phyloP scores from a whole-genome alignment of 495 filamentous ascomycete species.

The Talaromyces wortmannii region DNA sequence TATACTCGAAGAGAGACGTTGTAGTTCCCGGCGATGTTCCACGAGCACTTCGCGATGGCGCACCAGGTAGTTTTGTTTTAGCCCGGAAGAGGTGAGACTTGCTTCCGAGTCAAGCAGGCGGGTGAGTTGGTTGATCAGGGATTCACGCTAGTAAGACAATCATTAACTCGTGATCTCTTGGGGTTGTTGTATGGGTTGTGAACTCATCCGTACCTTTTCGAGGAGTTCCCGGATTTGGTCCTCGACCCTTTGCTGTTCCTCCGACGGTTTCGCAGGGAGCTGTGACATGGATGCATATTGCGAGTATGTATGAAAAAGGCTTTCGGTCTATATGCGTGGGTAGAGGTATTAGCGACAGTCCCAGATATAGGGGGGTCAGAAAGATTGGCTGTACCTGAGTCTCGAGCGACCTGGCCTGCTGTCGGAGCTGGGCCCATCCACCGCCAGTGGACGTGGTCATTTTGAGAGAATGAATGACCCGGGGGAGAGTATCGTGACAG shows the following conservation, averaged over 20 bases:
- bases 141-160: slow-evolving; percentile 57
- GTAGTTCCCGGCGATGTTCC: slow-evolving; percentile 79
- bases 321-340: slow-evolving; percentile 62
- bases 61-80: slow-evolving; percentile 90
- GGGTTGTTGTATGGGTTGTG: no score
- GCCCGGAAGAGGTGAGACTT: slow-evolving; percentile 77
- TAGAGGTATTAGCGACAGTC: neutral
- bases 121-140: slow-evolving; percentile 71
- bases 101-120: slow-evolving; percentile 93
- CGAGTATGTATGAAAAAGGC: slow-evolving; percentile 89
- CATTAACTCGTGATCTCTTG: neutral
- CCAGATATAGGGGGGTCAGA: neutral
- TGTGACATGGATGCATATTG: slow-evolving; percentile 81
- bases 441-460: slow-evolving; percentile 75
- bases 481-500: neutral
- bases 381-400: slow-evolving; percentile 62
- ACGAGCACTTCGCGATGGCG: slow-evolving; percentile 85
- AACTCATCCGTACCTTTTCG: slow-evolving; percentile 47
- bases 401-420: slow-evolving; percentile 85
- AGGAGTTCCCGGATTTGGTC: slow-evolving; percentile 78
- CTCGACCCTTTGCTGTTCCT: slow-evolving; percentile 78
- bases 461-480: slow-evolving; percentile 1
- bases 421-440: slow-evolving; percentile 92
- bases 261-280: slow-evolving; percentile 73
- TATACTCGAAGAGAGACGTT: slow-evolving; percentile 61